A percentile compares a stretch with the other conserved stretches of the same genome.
Conservation (phyloP, 2,329 filamentous ascomycete genomes). For the Coniochaeta hoffmannii region DNA sequence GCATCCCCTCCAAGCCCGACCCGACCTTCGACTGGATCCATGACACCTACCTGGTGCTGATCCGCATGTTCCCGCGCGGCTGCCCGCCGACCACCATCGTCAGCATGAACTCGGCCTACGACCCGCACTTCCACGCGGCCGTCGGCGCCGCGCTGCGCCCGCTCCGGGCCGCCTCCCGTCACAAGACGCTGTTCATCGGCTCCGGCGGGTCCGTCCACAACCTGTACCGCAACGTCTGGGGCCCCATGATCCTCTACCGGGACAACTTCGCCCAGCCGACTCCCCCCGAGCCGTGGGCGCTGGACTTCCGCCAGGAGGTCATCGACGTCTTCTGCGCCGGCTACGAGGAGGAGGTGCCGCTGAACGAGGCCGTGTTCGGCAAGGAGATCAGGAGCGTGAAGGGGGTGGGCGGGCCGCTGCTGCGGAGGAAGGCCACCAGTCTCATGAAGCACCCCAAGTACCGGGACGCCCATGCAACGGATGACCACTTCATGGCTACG, state of each 20-base stretch:
- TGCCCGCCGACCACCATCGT: slow-evolving; percentile 58
- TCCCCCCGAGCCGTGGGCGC: slow-evolving; percentile 50
- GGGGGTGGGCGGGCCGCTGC: slow-evolving; percentile 35
- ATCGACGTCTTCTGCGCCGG: slow-evolving; percentile 9
- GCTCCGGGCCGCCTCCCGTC: slow-evolving; percentile 33
- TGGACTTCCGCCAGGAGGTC: slow-evolving; percentile 58
- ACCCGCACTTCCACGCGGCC: slow-evolving; percentile 37
- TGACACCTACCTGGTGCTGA: slow-evolving; percentile 61
- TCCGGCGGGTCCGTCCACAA: slow-evolving; percentile 61
- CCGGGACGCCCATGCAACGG: slow-evolving; percentile 60
- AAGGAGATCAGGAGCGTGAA: slow-evolving; percentile 8
- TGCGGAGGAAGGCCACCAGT: slow-evolving; percentile 48
- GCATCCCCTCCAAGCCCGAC: slow-evolving; percentile 47
- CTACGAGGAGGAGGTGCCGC: background rate
- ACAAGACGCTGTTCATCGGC: slow-evolving; percentile 46
- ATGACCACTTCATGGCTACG: slow-evolving; percentile 63
- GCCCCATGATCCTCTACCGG: slow-evolving; percentile 53
- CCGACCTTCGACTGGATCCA: slow-evolving; percentile 63
- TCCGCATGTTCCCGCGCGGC: slow-evolving; percentile 59
- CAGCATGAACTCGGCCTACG: slow-evolving; percentile 28
- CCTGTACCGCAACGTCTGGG: slow-evolving; percentile 60
- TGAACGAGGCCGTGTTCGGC: slow-evolving; percentile 8
- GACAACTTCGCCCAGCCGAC: slow-evolving; percentile 56
- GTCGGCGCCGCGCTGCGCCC: slow-evolving; percentile 50
- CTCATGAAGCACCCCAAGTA: slow-evolving; percentile 63